These are phyloP conservation scores for Pilobolus umbonatus DNA, from an alignment of 192 early-diverging fungal genomes.

Conservation along the genomic window DNA sequence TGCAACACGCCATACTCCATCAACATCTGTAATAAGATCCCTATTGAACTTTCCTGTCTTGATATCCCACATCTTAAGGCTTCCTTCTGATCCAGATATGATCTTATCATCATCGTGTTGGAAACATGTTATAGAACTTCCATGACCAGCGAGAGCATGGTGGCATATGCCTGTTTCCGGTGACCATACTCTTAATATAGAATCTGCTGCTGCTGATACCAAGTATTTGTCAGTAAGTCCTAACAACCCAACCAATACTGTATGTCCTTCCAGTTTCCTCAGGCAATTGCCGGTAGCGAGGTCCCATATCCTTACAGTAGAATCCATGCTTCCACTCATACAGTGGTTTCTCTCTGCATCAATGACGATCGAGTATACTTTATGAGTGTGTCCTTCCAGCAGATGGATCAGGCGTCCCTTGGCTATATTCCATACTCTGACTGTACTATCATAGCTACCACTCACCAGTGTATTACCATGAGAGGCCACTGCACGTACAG, in stretches of 20 bases:
- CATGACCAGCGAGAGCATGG: conserved; percentile 71
- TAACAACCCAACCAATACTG: conserved; percentile 90
- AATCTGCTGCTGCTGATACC: conserved; percentile 94
- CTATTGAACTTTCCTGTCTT: conserved; percentile 75
- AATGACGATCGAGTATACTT: conserved; percentile 94
- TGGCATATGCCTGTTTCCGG: conserved; percentile 57
- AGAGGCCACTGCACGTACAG: conserved; percentile 91
- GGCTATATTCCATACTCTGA: conserved; percentile 86
- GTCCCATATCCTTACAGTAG: conserved; percentile 90
- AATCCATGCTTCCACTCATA: conserved; percentile 93
- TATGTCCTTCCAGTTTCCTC: conserved; percentile 82
- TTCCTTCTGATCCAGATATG: conserved; percentile 91
- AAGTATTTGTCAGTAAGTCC: conserved; percentile 80
- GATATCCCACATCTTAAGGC: conserved; percentile 97
- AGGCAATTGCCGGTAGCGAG: conserved; percentile 75
- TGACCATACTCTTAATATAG: conserved; percentile 90
- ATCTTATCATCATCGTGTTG: conserved; percentile 93
- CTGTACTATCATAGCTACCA: conserved; percentile 88
- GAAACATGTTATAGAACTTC: conserved; percentile 95
- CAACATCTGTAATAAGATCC: conserved; percentile 76
- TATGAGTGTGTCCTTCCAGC: conserved; percentile 84
- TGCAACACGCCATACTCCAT: conserved; percentile 90
- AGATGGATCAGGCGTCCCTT: conserved; percentile 65
- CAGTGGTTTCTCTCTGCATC: conserved; percentile 76
- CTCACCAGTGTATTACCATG: conserved; percentile 81